Evolutionary conservation across 129 eudicot genomes (phyloP).

Genomic region (Lactuca saligna): DNA sequence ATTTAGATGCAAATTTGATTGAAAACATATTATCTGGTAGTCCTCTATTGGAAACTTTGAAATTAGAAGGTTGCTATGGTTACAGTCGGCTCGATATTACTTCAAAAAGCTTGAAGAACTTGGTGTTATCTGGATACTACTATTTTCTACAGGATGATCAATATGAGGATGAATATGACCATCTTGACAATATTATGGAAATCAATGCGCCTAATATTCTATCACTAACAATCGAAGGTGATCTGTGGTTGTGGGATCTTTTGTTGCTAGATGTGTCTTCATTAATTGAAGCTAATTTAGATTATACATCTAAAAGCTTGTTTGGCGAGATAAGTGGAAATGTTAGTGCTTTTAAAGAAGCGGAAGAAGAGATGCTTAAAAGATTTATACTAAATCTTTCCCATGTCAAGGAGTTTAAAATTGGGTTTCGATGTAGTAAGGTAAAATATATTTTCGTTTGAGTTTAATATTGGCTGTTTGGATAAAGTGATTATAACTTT

Average conservation of each 20-base stretch:
- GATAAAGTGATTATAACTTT: too few relatives aligned
- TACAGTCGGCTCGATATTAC: constrained; percentile 15
- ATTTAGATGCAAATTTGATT: constrained; percentile 28
- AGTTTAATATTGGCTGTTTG: too few relatives aligned
- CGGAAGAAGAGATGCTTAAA: constrained; percentile 29
- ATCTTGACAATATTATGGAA: neutral
- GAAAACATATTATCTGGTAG: constrained; percentile 23
- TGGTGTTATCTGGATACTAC: constrained; percentile 13
- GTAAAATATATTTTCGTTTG: neutral
- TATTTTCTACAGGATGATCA: neutral
- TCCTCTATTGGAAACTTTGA: constrained; percentile 24
- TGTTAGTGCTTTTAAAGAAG: neutral
- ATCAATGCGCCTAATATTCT: constrained; percentile 29
- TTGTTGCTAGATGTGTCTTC: constrained; percentile 20
- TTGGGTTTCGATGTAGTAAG: neutral
- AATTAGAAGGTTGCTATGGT: constrained; percentile 17
- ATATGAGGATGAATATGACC: too few relatives aligned
- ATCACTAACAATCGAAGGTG: constrained; percentile 12
- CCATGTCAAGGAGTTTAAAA: constrained; percentile 25
- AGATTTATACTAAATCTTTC: constrained; percentile 8
- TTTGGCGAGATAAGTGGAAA: rapidly evolving
- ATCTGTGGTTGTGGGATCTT: constrained; percentile 8
- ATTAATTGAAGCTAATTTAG: constrained; percentile 16
- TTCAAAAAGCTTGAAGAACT: constrained; percentile 24
- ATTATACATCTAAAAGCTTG: neutral